Conservation (phyloP, 106 monocot species). For the Apostasia ramifera region DNA sequence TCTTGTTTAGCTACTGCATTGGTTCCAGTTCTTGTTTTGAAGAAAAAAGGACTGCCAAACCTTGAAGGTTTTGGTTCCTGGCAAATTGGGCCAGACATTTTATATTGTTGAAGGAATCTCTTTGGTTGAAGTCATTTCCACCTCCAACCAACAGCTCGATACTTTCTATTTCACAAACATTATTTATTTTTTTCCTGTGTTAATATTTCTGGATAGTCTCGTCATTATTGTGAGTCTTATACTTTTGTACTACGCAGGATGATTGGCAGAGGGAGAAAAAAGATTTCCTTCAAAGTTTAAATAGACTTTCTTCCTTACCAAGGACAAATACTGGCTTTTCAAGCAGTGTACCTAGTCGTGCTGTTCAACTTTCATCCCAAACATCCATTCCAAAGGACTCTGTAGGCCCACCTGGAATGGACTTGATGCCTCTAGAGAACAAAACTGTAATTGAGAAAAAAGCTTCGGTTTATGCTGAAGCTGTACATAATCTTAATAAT, state of each 20-base stretch:
- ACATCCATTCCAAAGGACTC: conserved; percentile 45
- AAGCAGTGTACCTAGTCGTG: conserved; percentile 27
- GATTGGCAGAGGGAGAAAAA: conserved; percentile 92
- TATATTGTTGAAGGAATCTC: no score
- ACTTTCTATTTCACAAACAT: neutral
- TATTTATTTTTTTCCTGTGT: neutral
- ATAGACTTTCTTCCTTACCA: conserved; percentile 62
- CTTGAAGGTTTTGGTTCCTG: no score
- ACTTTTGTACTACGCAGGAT: conserved; percentile 39
- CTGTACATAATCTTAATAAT: conserved; percentile 69
- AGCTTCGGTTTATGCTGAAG: conserved; percentile 79
- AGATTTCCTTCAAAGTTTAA: conserved; percentile 90
- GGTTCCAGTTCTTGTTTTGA: no score
- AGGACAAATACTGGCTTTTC: conserved; percentile 48
- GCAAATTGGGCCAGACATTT: no score
- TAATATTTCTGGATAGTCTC: neutral
- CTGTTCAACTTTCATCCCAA: conserved; percentile 40
- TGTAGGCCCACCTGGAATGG: conserved; percentile 29
- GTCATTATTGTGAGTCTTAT: neutral
- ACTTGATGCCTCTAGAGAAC: conserved; percentile 23
- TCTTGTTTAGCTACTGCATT: no score
- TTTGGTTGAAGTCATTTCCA: no score
- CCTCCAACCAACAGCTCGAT: no score
- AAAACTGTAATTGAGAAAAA: conserved; percentile 77
- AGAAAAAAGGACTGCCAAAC: no score